These are phyloP conservation scores for Cryptosporidium bovis DNA, from an alignment of 169 alveolate species.

Conservation along the genomic window DNA sequence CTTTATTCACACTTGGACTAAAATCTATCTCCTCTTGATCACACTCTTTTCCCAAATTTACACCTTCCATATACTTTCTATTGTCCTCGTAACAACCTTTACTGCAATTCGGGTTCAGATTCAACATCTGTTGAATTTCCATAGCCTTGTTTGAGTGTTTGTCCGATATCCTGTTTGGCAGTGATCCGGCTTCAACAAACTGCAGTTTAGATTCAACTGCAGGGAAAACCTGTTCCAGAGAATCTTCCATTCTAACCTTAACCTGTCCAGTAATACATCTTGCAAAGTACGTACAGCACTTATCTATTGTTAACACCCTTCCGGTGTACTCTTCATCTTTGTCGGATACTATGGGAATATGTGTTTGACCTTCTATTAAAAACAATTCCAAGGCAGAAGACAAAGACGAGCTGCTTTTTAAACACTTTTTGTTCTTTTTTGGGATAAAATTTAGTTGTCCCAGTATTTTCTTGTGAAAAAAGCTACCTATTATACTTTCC, in stretches of 20 bases:
- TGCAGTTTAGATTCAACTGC: background rate
- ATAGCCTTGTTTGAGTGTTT: background rate
- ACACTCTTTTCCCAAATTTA: background rate
- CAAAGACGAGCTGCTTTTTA: slow-evolving; percentile 39
- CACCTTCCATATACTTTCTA: slow-evolving; percentile 6
- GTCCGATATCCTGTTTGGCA: background rate
- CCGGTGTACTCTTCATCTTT: slow-evolving; percentile 40
- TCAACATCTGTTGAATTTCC: background rate
- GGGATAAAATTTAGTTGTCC: slow-evolving; percentile 9
- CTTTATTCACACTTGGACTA: too few relatives aligned
- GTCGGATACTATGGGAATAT: slow-evolving; percentile 44
- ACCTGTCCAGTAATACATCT: slow-evolving; percentile 31
- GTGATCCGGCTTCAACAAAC: too few relatives aligned
- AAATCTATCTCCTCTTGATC: slow-evolving; percentile 7
- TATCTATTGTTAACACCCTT: slow-evolving; percentile 38
- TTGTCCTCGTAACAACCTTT: slow-evolving; percentile 14
- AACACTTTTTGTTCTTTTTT: slow-evolving; percentile 5
- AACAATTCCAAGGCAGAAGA: slow-evolving; percentile 42
- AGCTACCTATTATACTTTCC: slow-evolving; percentile 16
- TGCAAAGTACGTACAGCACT: slow-evolving; percentile 54
- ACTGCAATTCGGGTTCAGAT: slow-evolving; percentile 7
- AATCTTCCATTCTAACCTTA: slow-evolving; percentile 35
- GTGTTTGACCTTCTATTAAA: slow-evolving; percentile 40
- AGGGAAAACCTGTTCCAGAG: slow-evolving; percentile 16
- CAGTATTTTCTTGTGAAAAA: slow-evolving; percentile 44